Percentiles rank a stretch among this genome's conserved stretches.
These are phyloP conservation scores for Pythium insidiosum DNA, from an alignment of 352 stramenopile species.

Conservation along the genomic window DNA sequence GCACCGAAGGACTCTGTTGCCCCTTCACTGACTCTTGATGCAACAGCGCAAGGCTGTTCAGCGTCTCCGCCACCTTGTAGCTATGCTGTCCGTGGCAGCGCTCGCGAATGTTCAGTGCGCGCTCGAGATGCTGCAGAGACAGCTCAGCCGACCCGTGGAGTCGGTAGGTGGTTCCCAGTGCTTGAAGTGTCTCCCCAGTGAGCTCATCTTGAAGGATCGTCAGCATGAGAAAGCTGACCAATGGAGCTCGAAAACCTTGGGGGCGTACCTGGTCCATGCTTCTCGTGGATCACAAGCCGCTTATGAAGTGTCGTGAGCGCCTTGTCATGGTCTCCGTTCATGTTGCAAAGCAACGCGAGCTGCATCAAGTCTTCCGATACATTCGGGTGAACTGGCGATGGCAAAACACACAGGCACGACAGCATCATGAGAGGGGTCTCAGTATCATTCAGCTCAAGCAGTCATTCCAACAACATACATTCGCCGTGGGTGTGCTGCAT, in stretches of 20 bases:
- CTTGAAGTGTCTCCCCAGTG: constrained; percentile 53
- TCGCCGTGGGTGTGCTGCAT: constrained; percentile 41
- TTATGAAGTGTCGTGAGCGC: constrained; percentile 61
- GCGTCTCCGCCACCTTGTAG: constrained; percentile 65
- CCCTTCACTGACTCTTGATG: too few species aligned
- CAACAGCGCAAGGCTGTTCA: constrained; percentile 72
- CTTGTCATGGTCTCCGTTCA: constrained; percentile 57
- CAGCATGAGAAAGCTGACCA: too few species aligned
- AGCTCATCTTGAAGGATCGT: constrained; percentile 39
- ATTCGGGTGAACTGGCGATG: constrained; percentile 27
- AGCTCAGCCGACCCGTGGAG: constrained; percentile 41
- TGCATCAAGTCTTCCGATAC: constrained; percentile 64
- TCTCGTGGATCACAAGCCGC: constrained; percentile 79
- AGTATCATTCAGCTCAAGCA: too few species aligned
- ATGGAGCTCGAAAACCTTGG: too few species aligned
- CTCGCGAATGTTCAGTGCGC: constrained; percentile 35
- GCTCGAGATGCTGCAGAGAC: constrained; percentile 48
- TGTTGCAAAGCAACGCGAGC: constrained; percentile 57
- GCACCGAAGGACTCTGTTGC: too few species aligned
- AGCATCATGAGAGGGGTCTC: background rate
- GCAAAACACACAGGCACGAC: background rate
- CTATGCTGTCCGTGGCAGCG: constrained; percentile 43
- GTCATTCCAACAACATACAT: constrained; percentile 30
- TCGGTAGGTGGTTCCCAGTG: constrained; percentile 61
- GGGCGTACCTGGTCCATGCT: constrained; percentile 47